These are phyloP conservation scores for Claviceps pusilla DNA, from an alignment of 2,329 filamentous ascomycete species.

Conservation along the genomic window DNA sequence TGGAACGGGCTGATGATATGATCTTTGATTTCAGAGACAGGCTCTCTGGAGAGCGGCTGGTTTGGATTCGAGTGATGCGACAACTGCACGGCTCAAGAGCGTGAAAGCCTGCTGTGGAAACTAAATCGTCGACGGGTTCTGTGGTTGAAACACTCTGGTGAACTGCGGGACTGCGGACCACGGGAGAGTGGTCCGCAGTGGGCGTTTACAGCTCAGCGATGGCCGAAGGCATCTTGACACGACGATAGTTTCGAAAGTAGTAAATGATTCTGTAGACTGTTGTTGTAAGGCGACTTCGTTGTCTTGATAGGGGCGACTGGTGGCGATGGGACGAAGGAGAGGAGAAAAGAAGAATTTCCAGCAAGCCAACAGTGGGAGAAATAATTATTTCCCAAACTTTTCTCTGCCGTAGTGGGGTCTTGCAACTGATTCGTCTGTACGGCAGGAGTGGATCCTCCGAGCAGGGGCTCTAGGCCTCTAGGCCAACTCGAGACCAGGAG, in stretches of 20 bases:
- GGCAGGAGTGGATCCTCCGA: not conserved
- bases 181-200: conserved; percentile 49
- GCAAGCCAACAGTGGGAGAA: conserved; percentile 6
- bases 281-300: conserved; percentile 44
- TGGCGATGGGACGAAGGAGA: conserved; percentile 16
- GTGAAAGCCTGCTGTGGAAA: conserved; percentile 39
- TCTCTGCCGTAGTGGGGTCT: conserved; percentile 10
- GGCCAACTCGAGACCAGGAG: not conserved
- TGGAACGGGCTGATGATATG: conserved; percentile 15
- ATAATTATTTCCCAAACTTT: conserved; percentile 10
- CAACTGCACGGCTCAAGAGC: conserved; percentile 21
- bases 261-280: conserved; percentile 18
- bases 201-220: conserved; percentile 84
- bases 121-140: conserved; percentile 44
- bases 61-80: not conserved
- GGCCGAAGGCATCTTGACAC: conserved; percentile 57
- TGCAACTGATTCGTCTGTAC: conserved; percentile 9
- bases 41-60: conserved; percentile 20
- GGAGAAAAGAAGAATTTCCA: conserved; percentile 12
- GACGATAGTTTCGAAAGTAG: conserved; percentile 46
- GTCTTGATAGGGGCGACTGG: conserved; percentile 31
- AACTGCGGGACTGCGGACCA: conserved; percentile 76
- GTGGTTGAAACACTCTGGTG: conserved; percentile 47
- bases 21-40: conserved; percentile 23
- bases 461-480: conserved; percentile 3